Conservation (phyloP, 108 stramenopile species). For the Skeletonema potamos region DNA sequence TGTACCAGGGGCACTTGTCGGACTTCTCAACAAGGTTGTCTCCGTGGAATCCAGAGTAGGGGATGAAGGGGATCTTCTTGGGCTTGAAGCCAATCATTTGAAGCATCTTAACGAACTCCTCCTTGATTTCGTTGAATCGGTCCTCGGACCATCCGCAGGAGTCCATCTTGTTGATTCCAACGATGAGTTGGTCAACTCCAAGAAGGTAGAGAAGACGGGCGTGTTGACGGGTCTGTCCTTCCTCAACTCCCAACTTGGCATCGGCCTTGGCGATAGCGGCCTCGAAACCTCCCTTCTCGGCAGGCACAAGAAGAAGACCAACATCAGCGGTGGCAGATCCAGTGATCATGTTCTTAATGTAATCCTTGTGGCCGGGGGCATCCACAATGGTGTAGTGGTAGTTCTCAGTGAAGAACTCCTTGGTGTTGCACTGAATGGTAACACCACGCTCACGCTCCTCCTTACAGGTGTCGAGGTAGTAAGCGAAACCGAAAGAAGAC, state of each 20-base stretch:
- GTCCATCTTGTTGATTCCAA: constrained; percentile 85
- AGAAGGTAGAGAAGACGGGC: constrained; percentile 79
- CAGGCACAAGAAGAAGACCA: constrained; percentile 75
- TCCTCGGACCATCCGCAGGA: constrained; percentile 67
- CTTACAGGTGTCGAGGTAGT: constrained; percentile 84
- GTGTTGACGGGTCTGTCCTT: constrained; percentile 80
- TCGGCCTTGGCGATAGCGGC: constrained; percentile 87
- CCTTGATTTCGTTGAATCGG: constrained; percentile 77
- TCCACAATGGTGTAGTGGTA: constrained; percentile 84
- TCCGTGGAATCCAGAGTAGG: constrained; percentile 77
- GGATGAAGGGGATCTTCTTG: constrained; percentile 83
- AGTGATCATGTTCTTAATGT: constrained; percentile 88
- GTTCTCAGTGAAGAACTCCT: constrained; percentile 83
- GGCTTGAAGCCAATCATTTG: constrained; percentile 80
- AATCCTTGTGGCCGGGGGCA: constrained; percentile 85
- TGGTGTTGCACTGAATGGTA: constrained; percentile 82
- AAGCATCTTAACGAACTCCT: constrained; percentile 82
- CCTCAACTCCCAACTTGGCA: constrained; percentile 73
- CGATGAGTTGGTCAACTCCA: constrained; percentile 75
- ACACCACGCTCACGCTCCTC: constrained; percentile 82
- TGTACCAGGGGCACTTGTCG: constrained; percentile 76
- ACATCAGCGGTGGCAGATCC: constrained; percentile 81
- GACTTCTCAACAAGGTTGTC: constrained; percentile 74
- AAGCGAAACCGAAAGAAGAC: constrained; percentile 79
- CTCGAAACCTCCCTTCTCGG: constrained; percentile 88